Evolutionary conservation across 441 rosid genomes (phyloP).

Genomic region (Corymbia calophylla): DNA sequence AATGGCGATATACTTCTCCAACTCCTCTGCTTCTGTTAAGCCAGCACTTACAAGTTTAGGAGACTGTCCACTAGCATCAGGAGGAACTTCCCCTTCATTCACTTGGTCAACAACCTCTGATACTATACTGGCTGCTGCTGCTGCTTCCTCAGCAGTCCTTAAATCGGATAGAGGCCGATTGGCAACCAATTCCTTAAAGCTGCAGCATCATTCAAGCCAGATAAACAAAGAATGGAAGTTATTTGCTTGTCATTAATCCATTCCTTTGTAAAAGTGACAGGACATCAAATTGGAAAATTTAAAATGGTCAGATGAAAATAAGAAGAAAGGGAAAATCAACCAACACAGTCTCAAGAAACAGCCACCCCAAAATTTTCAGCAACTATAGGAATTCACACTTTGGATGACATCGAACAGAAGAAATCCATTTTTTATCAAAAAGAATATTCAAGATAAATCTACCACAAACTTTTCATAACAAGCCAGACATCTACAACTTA

Average conservation of each 20-base stretch:
- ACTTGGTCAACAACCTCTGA: conserved; percentile 37
- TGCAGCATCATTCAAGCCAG: conserved; percentile 23
- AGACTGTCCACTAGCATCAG: conserved; percentile 49
- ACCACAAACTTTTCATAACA: not conserved
- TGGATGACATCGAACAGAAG: not conserved
- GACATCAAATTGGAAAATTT: not conserved
- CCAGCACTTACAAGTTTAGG: conserved; percentile 57
- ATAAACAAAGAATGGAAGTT: not conserved
- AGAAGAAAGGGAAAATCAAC: not conserved
- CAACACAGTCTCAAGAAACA: not conserved
- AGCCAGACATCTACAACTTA: not conserved
- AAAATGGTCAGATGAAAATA: not conserved
- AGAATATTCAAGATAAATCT: not conserved
- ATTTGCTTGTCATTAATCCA: not conserved
- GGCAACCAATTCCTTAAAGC: conserved; percentile 84
- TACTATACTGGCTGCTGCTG: conserved; percentile 18
- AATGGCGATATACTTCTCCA: conserved; percentile 76
- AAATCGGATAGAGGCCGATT: conserved; percentile 75
- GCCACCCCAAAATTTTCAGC: not conserved
- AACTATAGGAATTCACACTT: not conserved
- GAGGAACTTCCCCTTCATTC: conserved; percentile 48
- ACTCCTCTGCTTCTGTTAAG: conserved; percentile 78
- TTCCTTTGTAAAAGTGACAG: not conserved
- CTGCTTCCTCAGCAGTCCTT: conserved; percentile 64
- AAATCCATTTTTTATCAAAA: not conserved